Evolutionary conservation across 257 asterid genomes (phyloP), one percentile per base, ranked within the genome.

Genomic region (Misopates orontium): DNA sequence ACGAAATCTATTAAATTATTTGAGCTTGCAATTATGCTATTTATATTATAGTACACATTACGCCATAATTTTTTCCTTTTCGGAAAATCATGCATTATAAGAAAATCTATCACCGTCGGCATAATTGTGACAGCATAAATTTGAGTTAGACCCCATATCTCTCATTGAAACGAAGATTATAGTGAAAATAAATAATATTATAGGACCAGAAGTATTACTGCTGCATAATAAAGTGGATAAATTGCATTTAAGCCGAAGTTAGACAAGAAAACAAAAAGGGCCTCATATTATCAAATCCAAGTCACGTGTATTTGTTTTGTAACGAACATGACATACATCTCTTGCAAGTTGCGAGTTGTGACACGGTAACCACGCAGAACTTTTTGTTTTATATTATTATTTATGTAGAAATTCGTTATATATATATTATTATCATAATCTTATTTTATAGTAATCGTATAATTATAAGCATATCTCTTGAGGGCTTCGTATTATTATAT

Each of bases 1-100:
- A 44, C 50, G 39, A 51, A 64, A 50, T 51, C 20, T 50, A 11
- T 11, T 19, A 32, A 32, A 64, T 15, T 64, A 51, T 25, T 28
- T 10, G 16, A 65, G 32, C 74, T 15, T 23, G 3, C 1, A 25
- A 60, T 20, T 53, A 11, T 61, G 40, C 21, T 13, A 8, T 21
- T 67, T 66, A n/a, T 17, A 48, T 58, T 24, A 57, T 48, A 20
- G 18, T 22, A 49, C 14, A 22, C 18, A 6, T 11, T 12, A 2
- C 11, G 1, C 14, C 6, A 51, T 22, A 51, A 48, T 6, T 14
- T 15, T 14, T 48, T 16, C 1, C 8, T 3, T 8, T 48, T 16
- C 18, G 6, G 8, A 14, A 19, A 14, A n/a, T 14, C n/a, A 48
- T 1, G 19, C 1, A 19, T 13, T 7, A 19, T 14, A 17, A n/a